Base-by-base conservation (phyloP, 495 filamentous ascomycete genomes). In the Neurospora sp. region DNA sequence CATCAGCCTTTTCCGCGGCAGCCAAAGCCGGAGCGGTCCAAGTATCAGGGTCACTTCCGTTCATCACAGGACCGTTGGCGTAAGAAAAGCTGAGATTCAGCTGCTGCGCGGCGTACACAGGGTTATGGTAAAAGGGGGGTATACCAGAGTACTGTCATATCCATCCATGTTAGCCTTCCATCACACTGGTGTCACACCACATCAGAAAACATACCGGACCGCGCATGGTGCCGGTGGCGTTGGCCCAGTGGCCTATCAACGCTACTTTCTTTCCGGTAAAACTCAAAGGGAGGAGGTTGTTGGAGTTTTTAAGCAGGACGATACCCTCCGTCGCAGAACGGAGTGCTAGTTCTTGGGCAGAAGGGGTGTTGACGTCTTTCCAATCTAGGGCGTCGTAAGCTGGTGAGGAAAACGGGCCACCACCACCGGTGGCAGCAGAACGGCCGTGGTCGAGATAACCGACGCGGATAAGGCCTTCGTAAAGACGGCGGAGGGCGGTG, bases 1-100 rank as follows among this genome's bases (percentile, higher is more conserved):
- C 77, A 42, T 85, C 82, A 12, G 82, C 79, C 1, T 74, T 68
- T 12, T 73, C 74, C 1, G 82, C 81, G 4, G 79, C 80, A 10
- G 71, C 69, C 12, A 81, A 42, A 1, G 80, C 79, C 0, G 75
- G 90, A 0, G 84, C 83, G 5, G 87, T 86, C 6, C 90, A 82
- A 75, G 83, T 83, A 74, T 91, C 90, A 31, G 84, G 86, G 1
- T 45, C 73, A 35, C n/a, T 61, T 20, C 38, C 74, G 2, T 87
- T 88, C 38, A 37, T 22, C 70, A 76, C 48, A 0, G 79, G 77
- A 0, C 77, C 78, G 3, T 72, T 73, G 10, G 74, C 77, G 39
- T 75, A 73, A 31, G 69, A 48, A 71, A 73, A 75, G 16, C 70
- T 53, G 10, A 80, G 74, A 7, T 78, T 77, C 12, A 80, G 71